phyloP scores from a whole-genome alignment of 345 rosid species.

The Rubroshorea leprosula region DNA sequence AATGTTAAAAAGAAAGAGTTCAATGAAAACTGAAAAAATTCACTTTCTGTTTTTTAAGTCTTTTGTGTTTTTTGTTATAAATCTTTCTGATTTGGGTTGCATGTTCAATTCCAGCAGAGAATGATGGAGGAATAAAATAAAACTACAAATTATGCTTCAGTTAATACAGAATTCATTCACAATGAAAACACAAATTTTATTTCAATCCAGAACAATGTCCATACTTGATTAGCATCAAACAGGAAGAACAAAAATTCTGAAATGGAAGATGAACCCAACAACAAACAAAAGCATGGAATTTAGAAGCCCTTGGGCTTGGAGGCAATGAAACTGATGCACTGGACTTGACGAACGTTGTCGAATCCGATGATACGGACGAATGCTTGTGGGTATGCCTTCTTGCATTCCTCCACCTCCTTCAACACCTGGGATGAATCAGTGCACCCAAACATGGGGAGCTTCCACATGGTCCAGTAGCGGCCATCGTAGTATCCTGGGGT shows the following conservation, averaged over 20 bases:
- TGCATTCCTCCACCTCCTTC: conserved; percentile 31
- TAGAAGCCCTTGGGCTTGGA: conserved; percentile 11
- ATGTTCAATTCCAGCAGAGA: background rate
- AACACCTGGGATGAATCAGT: conserved; percentile 25
- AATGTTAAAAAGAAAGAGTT: background rate
- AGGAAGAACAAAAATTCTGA: too few relatives aligned
- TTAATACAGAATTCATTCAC: conserved; percentile 23
- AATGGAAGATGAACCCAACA: too few relatives aligned
- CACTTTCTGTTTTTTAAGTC: background rate
- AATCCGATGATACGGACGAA: conserved; percentile 28
- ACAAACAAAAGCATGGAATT: background rate
- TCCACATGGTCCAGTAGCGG: conserved; percentile 47
- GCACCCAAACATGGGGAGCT: conserved; percentile 50
- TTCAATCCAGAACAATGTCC: too few relatives aligned
- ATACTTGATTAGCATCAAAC: too few relatives aligned
- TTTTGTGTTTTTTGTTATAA: background rate
- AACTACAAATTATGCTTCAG: background rate
- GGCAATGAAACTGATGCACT: conserved; percentile 43
- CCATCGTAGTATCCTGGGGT: conserved; percentile 44
- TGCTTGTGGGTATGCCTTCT: conserved; percentile 22
- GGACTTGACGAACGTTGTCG: conserved; percentile 38
- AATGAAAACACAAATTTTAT: too few relatives aligned
- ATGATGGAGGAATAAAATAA: too few relatives aligned
- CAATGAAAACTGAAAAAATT: background rate
- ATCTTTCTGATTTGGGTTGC: background rate